phyloP scores from a whole-genome alignment of 225 moss, liverwort and hornwort species.

The Sphagnum tenellum region DNA sequence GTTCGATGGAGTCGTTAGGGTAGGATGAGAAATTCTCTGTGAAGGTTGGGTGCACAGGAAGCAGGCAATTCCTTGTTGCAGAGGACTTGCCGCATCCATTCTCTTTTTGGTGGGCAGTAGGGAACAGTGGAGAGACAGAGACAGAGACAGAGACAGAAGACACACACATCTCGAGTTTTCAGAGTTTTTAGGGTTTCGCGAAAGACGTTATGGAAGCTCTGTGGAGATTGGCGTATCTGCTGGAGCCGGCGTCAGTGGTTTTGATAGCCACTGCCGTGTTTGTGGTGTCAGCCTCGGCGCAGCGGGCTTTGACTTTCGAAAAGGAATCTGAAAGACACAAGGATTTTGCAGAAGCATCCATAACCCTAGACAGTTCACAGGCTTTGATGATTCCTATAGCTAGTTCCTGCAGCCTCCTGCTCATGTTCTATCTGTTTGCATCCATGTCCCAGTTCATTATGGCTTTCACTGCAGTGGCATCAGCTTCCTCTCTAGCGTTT shows the following conservation, averaged over 20 bases:
- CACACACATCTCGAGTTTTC: no score
- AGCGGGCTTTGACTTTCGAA: conserved; percentile 77
- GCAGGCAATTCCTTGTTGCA: no score
- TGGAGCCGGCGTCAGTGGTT: conserved; percentile 74
- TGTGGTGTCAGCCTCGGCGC: conserved; percentile 76
- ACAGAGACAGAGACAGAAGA: no score
- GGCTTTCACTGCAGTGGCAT: conserved; percentile 59
- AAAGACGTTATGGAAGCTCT: conserved; percentile 4
- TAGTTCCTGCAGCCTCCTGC: conserved; percentile 79
- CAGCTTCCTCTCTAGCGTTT: conserved; percentile 65
- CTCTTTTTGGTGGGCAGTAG: no score
- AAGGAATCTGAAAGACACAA: conserved; percentile 75
- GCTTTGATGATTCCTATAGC: conserved; percentile 83
- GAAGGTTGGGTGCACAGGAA: no score
- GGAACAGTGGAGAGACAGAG: no score
- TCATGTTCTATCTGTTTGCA: conserved; percentile 95
- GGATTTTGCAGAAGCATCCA: conserved; percentile 57
- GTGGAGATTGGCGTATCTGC: conserved; percentile 59
- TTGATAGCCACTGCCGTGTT: conserved; percentile 58
- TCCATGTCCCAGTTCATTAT: conserved; percentile 87
- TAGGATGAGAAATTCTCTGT: no score
- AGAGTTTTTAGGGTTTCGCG: no score
- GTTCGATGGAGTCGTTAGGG: no score
- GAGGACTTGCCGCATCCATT: no score
- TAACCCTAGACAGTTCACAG: conserved; percentile 83